These are phyloP conservation scores for Isabelozyma gotoi DNA, from an alignment of 805 yeast species.

Conservation along the genomic window DNA sequence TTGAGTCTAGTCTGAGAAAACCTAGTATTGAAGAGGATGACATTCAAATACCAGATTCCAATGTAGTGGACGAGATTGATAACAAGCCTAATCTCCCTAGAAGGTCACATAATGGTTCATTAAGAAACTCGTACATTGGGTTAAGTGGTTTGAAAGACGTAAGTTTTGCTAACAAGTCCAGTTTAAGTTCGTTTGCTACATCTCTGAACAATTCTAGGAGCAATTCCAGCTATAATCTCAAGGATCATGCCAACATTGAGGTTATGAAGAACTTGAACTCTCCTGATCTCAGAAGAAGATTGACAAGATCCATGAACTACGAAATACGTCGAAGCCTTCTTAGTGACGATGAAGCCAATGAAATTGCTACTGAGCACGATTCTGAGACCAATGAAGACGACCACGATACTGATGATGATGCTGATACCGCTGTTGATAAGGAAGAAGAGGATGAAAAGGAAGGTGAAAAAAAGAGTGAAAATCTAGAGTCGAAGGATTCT, in stretches of 20 bases:
- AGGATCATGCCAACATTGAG: constrained; percentile 10
- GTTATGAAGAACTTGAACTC: constrained; percentile 19
- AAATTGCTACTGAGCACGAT: constrained; percentile 3
- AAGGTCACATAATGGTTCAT: constrained; percentile 22
- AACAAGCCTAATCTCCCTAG: constrained; percentile 37
- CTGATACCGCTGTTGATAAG: constrained; percentile 3
- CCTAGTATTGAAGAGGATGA: constrained; percentile 1
- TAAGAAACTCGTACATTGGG: constrained; percentile 38
- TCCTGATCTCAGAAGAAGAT: constrained; percentile 21
- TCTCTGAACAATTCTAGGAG: constrained; percentile 13
- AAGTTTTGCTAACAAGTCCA: background rate
- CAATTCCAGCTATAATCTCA: constrained; percentile 17
- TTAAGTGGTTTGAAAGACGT: constrained; percentile 36
- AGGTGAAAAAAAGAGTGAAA: constrained; percentile 4
- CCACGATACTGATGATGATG: constrained; percentile 3
- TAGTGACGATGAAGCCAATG: constrained; percentile 6
- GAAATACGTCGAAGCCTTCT: background rate
- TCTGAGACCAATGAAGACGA: too few species aligned
- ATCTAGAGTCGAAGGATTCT: too few species aligned
- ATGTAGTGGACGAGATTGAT: constrained; percentile 1
- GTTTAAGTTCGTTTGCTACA: constrained; percentile 10
- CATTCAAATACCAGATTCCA: background rate
- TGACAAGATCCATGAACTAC: constrained; percentile 2
- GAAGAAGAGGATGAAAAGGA: constrained; percentile 3
- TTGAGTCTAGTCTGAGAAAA: constrained; percentile 10